Conservation (phyloP, 768 basidiomycete species). For the Piloderma croceum region DNA sequence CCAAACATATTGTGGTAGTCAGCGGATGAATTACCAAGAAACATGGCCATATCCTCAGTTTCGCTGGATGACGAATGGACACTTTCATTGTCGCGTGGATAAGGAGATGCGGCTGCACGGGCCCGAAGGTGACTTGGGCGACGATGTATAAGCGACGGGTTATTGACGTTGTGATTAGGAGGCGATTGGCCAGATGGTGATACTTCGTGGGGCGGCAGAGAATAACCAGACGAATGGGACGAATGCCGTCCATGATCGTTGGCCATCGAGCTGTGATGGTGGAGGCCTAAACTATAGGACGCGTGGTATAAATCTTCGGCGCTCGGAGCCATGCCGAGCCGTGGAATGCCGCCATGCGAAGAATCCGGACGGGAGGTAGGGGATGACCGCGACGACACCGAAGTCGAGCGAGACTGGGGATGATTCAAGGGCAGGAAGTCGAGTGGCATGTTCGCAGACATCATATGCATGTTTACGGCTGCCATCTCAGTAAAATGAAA, state of each 20-base stretch:
- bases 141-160: constrained; percentile 73
- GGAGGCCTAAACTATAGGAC: constrained; percentile 48
- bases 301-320: constrained; percentile 69
- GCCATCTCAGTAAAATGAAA: constrained; percentile 42
- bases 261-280: too few relatives aligned
- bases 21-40: constrained; percentile 46
- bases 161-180: constrained; percentile 69
- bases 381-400: constrained; percentile 71
- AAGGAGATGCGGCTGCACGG: constrained; percentile 76
- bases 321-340: constrained; percentile 46
- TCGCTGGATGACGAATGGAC: constrained; percentile 85
- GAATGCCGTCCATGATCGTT: constrained; percentile 38
- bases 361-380: constrained; percentile 74
- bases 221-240: constrained; percentile 39
- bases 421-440: constrained; percentile 62
- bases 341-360: constrained; percentile 57
- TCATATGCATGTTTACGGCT: constrained; percentile 70
- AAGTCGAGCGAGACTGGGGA: constrained; percentile 72
- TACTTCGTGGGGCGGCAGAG: constrained; percentile 35
- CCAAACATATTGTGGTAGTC: constrained; percentile 70
- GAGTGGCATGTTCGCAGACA: constrained; percentile 60
- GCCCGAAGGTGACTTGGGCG: constrained; percentile 75
- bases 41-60: constrained; percentile 84
- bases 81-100: constrained; percentile 80
- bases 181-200: constrained; percentile 56